These are phyloP conservation scores for Epichloe amarillans DNA, from an alignment of 2,329 filamentous ascomycete species.

Conservation along the genomic window DNA sequence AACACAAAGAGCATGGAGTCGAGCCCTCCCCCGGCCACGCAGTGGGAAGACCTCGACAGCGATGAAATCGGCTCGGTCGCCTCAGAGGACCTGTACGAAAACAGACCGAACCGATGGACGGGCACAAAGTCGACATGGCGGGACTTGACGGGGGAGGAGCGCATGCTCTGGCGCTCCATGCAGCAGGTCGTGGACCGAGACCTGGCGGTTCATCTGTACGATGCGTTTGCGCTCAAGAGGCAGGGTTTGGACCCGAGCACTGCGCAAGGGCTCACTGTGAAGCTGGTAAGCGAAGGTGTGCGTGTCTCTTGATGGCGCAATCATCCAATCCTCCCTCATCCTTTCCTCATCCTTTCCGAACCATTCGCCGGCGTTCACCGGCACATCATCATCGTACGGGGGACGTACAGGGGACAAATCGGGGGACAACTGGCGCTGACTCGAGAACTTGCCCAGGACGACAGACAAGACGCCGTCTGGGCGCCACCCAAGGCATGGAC, in stretches of 20 bases:
- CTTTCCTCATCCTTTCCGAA: no score
- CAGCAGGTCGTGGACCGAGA: constrained; percentile 51
- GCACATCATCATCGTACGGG: no score
- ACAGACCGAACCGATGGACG: constrained; percentile 59
- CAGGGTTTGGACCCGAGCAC: constrained; percentile 14
- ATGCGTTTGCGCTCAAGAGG: constrained; percentile 55
- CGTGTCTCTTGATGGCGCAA: no score
- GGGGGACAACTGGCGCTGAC: background rate
- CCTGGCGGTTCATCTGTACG: constrained; percentile 65
- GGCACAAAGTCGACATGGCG: constrained; percentile 57
- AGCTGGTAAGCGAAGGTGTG: constrained; percentile 10
- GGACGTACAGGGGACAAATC: no score
- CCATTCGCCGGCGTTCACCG: no score
- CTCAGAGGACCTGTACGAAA: constrained; percentile 31
- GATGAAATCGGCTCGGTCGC: constrained; percentile 33
- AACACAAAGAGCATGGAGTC: background rate
- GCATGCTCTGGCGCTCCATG: constrained; percentile 48
- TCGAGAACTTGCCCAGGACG: constrained; percentile 11
- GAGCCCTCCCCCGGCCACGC: constrained; percentile 1
- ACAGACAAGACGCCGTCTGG: constrained; percentile 27
- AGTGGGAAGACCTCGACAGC: constrained; percentile 30
- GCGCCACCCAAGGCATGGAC: constrained; percentile 54
- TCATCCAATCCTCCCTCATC: no score
- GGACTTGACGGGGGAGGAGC: constrained; percentile 44
- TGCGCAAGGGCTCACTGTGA: constrained; percentile 15